Conservation (phyloP, 2,329 filamentous ascomycete genomes). For the Exophiala aquamarina region DNA sequence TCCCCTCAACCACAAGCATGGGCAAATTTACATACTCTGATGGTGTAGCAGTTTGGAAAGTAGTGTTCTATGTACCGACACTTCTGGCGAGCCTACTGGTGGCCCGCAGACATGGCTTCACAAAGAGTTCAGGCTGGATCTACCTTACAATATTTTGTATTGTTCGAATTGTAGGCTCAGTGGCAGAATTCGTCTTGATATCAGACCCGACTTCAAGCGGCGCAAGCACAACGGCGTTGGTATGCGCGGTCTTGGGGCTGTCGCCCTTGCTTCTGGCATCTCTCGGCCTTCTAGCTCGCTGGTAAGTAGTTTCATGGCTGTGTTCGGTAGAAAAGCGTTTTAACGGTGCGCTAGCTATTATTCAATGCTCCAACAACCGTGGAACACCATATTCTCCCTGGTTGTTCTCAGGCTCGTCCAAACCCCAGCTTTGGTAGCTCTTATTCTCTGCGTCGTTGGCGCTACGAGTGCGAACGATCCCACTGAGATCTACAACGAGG, state of each 20-base stretch:
- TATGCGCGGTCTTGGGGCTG: conserved; percentile 24
- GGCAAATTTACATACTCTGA: conserved; percentile 11
- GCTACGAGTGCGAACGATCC: conserved; percentile 23
- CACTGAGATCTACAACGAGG: conserved; percentile 22
- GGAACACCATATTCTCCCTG: conserved; percentile 26
- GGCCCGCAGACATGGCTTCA: conserved; percentile 29
- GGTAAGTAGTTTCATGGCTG: too few relatives aligned
- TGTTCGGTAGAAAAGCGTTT: too few relatives aligned
- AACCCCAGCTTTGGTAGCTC: conserved; percentile 28
- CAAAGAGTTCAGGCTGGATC: conserved; percentile 36
- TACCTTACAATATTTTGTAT: conserved; percentile 36
- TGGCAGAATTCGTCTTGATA: conserved; percentile 31
- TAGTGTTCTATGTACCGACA: conserved; percentile 27
- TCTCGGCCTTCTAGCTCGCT: neutral
- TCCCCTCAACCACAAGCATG: neutral
- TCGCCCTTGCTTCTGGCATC: conserved; percentile 20
- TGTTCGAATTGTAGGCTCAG: conserved; percentile 32
- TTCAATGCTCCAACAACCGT: conserved; percentile 19
- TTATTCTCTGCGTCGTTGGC: conserved; percentile 33
- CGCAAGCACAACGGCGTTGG: conserved; percentile 24
- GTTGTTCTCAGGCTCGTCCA: conserved; percentile 30
- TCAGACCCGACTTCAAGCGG: conserved; percentile 26
- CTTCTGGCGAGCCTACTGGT: conserved; percentile 26
- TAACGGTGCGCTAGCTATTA: conserved; percentile 17
- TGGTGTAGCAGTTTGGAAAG: conserved; percentile 29